Conservation (phyloP, 2,329 filamentous ascomycete genomes). For the Diplocarpon mali region DNA sequence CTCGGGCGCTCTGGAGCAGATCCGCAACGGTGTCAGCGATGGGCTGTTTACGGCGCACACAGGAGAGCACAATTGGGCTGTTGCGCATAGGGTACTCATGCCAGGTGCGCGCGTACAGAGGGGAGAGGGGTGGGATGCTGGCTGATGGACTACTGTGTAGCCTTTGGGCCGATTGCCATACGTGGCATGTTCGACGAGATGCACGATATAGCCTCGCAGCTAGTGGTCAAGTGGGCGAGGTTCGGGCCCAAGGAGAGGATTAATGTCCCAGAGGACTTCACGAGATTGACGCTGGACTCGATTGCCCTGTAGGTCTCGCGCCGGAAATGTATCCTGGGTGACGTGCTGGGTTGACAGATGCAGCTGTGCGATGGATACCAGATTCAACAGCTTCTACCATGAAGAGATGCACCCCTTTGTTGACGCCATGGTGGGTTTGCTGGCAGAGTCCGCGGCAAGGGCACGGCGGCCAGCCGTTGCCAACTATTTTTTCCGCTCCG, state of each 20-base stretch:
- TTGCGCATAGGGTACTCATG: slow-evolving; percentile 54
- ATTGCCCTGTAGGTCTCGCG: slow-evolving; percentile 44
- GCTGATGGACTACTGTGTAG: slow-evolving; percentile 22
- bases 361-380: slow-evolving; percentile 32
- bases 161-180: slow-evolving; percentile 59
- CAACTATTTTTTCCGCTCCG: slow-evolving; percentile 36
- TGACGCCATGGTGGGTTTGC: slow-evolving; percentile 52
- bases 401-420: slow-evolving; percentile 61
- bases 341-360: neutral
- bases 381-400: slow-evolving; percentile 66
- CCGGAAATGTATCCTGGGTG: neutral
- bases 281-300: slow-evolving; percentile 60
- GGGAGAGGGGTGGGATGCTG: neutral
- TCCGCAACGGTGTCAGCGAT: slow-evolving; percentile 42
- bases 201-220: slow-evolving; percentile 55
- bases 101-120: slow-evolving; percentile 29
- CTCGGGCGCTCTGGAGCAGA: slow-evolving; percentile 37
- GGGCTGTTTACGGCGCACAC: slow-evolving; percentile 50
- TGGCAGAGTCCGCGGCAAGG: slow-evolving; percentile 44
- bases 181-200: slow-evolving; percentile 58
- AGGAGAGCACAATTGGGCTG: slow-evolving; percentile 51
- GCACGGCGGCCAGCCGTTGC: slow-evolving; percentile 35
- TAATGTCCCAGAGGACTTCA: slow-evolving; percentile 54
- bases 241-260: slow-evolving; percentile 45
- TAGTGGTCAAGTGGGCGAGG: slow-evolving; percentile 58